Evolutionary conservation across 179 eudicot species (phyloP), one percentile per base, ranked within the genome.

Genomic region (Heliamphora pulchella): DNA sequence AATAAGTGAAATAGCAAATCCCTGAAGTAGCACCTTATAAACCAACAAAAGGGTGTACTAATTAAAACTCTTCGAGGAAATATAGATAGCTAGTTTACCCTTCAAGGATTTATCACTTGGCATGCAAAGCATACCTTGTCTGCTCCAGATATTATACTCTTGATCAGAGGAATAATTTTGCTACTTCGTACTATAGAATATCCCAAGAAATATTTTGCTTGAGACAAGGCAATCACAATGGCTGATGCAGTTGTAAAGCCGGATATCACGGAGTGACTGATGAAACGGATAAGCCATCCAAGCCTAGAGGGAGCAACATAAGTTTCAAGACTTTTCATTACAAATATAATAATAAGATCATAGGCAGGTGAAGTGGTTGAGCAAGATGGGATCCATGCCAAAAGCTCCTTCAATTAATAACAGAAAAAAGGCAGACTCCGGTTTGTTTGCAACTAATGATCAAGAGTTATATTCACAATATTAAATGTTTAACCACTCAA

Each of bases 171-270:
- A 78, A 96, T 88, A 86, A 96, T 96, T 86, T 94, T 66, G 43
- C 97, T 96, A 87, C 97, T 94, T 80, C 91, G 84, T 71, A 75
- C 92, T 59, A 96, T 80, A 79, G 86, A 87, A 86, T 96, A 96
- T 54, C 99, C 99, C 88, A 96, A 71, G 85, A 96, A 96, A 85
- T 96, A 92, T 85, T 96, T 96, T 64, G 93, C 93, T 89, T 96
- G 98, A 85, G 99, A 94, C 88, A 96, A 82, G 80, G 89, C 99
- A 79, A 96, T 96, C 70, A 91, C 97, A 89, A 94, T 84, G 79
- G 99, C 99, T 73, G 99, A 96, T 77, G 99, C 93, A 46, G 98
- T 96, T 76, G 99, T 96, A 82, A 96, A 94, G 85, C 99, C 99
- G 82, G 99, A 96, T 83, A 96, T 96, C 79, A 96, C 98, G 76